Evolutionary conservation across 495 filamentous ascomycete genomes (phyloP), one percentile per base, ranked within the genome.

Genomic region (Jackrogersella minutella): DNA sequence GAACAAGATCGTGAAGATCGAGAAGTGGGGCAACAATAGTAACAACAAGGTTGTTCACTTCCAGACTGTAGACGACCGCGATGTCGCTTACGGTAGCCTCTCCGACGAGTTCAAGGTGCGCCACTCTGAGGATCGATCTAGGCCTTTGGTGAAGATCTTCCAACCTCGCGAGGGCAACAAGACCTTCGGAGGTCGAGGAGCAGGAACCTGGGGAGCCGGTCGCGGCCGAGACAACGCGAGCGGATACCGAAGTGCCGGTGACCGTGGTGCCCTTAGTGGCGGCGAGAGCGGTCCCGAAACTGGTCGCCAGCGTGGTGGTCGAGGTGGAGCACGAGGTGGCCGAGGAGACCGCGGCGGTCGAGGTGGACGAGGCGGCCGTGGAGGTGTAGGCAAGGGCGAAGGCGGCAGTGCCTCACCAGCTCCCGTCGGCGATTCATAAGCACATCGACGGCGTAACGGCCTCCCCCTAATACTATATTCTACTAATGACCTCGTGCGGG

Each of bases 1-100:
- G 74, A 70, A 81, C 9, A 96, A 93, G 77, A 89, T 97, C 53
- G 55, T 80, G 39, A 88, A 90, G 75, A 84, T 97, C 40, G 92
- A 97, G 49, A 91, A 89, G 68, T 88, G 84, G 79, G 86, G 87
- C 19, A 87, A 86, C 64, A 85, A 81, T 50, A 87, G 86, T 66
- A 85, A 82, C 58, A 93, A 91, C 79, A 90, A 89, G 74, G 87
- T 96, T 34, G 92, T 88, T 14, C 88, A 90, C 26, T 97, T 97
- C 81, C 81, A 87, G 44, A 90, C 81, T 14, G 71, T 82, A 1
- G 92, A 96, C 66, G 90, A 95, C 21, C 90, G 92, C 62, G 90
- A 90, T 66, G 85, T 83, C 21, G 90, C 92, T 24, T 82, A 95
- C 57, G 84, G 87, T 3, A 88, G 83, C 55, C 82, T 94, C 39